Percentiles rank a stretch among this genome's conserved stretches.
Conservation (phyloP, 108 stramenopile species). For the Cylindrotheca closterium region DNA sequence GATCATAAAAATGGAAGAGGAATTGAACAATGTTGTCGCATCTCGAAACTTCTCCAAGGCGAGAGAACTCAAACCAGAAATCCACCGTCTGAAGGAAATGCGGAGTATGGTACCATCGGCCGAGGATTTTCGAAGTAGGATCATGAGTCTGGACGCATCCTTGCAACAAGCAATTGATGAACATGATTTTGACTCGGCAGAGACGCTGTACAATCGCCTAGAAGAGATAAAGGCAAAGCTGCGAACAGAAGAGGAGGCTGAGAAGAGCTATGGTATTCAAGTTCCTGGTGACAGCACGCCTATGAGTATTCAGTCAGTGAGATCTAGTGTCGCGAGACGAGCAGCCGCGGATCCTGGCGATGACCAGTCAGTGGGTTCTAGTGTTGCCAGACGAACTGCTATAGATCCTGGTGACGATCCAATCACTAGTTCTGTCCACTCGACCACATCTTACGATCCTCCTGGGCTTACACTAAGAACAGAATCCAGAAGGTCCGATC, state of each 20-base stretch:
- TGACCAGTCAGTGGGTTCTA: too few relatives aligned
- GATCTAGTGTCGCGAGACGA: too few relatives aligned
- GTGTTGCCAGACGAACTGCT: too few relatives aligned
- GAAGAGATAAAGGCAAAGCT: neutral
- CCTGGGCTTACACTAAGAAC: too few relatives aligned
- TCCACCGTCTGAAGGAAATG: neutral
- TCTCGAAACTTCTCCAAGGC: neutral
- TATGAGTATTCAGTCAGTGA: too few relatives aligned
- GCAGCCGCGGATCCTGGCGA: too few relatives aligned
- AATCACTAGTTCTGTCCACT: too few relatives aligned
- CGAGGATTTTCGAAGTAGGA: neutral
- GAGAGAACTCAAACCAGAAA: neutral
- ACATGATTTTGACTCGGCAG: neutral
- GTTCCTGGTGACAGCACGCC: neutral
- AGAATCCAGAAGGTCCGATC: too few relatives aligned
- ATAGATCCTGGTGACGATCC: too few relatives aligned
- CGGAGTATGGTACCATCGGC: neutral
- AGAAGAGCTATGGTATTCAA: neutral
- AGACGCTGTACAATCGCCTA: neutral
- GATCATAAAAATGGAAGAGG: neutral
- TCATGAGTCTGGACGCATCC: neutral
- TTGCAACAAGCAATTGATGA: neutral
- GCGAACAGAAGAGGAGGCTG: neutral
- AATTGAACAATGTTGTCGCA: neutral
- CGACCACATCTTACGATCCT: too few relatives aligned